phyloP scores from a whole-genome alignment of 371 early-diverging fungal genomes.

The Mortierella sp. region DNA sequence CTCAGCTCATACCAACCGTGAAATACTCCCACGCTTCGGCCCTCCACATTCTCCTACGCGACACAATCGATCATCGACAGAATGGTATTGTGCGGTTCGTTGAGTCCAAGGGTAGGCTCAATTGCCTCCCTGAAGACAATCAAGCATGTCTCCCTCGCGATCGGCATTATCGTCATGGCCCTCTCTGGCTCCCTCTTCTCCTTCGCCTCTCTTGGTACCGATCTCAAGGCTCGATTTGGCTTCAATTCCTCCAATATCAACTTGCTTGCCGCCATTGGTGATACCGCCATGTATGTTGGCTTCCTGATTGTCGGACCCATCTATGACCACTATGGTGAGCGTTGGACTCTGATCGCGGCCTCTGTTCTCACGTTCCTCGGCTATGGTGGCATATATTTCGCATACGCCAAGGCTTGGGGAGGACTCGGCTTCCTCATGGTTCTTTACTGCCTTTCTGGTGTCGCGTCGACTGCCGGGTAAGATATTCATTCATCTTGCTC shows the following conservation, averaged over 20 bases:
- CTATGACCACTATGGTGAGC: constrained; percentile 51
- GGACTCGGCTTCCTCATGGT: constrained; percentile 52
- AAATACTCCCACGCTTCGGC: no score
- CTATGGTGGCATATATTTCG: constrained; percentile 52
- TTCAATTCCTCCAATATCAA: constrained; percentile 50
- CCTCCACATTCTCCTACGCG: not conserved
- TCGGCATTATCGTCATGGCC: constrained; percentile 48
- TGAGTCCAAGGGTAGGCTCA: no score
- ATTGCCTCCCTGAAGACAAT: constrained; percentile 23
- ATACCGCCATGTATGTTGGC: constrained; percentile 52
- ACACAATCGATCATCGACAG: no score
- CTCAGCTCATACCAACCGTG: no score
- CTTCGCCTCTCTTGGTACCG: constrained; percentile 46
- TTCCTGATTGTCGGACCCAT: constrained; percentile 52
- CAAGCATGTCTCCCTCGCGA: constrained; percentile 33
- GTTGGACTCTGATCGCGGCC: constrained; percentile 47
- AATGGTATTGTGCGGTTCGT: no score
- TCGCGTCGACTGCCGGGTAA: constrained; percentile 53
- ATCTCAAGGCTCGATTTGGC: constrained; percentile 52
- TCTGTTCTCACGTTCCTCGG: constrained; percentile 40
- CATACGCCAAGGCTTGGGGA: constrained; percentile 53
- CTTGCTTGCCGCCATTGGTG: constrained; percentile 48
- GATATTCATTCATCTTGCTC: constrained; percentile 2
- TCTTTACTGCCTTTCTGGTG: constrained; percentile 48
- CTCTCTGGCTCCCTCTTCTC: constrained; percentile 51